A percentile compares a stretch with the other conserved stretches of the same genome.
Conservation (phyloP, 106 monocot genomes). For the Phalaenopsis aphrodite region DNA sequence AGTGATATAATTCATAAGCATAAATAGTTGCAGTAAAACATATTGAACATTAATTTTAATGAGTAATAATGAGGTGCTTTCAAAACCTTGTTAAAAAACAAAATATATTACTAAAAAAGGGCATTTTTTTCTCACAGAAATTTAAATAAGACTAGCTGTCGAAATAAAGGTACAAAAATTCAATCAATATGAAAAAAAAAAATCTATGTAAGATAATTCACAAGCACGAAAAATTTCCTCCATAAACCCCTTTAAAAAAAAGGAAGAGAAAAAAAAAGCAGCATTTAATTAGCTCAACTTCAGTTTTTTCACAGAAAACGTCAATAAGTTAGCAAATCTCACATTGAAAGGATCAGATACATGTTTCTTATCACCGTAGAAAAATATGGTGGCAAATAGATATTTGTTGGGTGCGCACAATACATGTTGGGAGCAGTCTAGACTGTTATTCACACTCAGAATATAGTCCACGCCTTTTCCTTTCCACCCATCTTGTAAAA, state of each 20-base stretch:
- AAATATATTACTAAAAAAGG: background rate
- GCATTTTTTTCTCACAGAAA: background rate
- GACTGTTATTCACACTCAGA: constrained; percentile 22
- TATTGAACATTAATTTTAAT: too few relatives aligned
- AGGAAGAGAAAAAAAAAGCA: background rate
- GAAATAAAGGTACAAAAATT: background rate
- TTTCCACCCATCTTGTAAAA: constrained; percentile 34
- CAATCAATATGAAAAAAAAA: background rate
- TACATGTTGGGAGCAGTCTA: constrained; percentile 22
- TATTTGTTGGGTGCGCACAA: background rate
- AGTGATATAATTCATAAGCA: too few relatives aligned
- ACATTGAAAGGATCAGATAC: background rate
- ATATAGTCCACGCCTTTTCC: constrained; percentile 52
- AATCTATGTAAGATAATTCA: background rate
- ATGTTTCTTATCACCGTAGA: background rate
- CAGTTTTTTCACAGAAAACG: background rate
- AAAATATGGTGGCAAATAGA: background rate
- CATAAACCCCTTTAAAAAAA: background rate
- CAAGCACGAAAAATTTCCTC: background rate
- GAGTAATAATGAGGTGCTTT: too few relatives aligned
- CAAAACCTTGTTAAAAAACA: background rate
- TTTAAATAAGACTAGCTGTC: background rate
- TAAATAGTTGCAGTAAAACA: too few relatives aligned
- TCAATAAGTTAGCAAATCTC: background rate
- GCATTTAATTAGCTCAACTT: background rate